A percentile compares a stretch with the other conserved stretches of the same genome.
phyloP scores from a whole-genome alignment of 2,329 filamentous ascomycete species.

The Ciborinia camelliae region DNA sequence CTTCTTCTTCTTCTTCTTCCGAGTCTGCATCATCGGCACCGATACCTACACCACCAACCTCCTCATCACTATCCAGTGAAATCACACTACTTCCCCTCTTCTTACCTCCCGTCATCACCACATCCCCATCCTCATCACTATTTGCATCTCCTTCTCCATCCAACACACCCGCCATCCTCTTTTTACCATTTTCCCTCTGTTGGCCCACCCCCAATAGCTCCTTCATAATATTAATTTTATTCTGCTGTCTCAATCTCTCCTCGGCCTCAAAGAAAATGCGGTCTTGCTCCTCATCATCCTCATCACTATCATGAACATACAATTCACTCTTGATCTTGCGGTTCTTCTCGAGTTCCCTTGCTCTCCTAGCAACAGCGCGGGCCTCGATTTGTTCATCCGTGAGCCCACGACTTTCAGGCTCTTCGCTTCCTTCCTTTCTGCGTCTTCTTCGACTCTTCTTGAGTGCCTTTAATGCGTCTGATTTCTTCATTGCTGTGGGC shows the following conservation, averaged over 20 bases:
- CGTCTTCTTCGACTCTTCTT: constrained; percentile 55
- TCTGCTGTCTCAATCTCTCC: constrained; percentile 58
- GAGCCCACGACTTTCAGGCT: constrained; percentile 43
- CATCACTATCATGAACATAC: constrained; percentile 79
- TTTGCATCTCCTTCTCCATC: constrained; percentile 27
- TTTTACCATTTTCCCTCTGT: constrained; percentile 23
- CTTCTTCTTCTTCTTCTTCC: constrained; percentile 38
- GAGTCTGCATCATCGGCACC: constrained; percentile 25
- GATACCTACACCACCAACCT: constrained; percentile 10
- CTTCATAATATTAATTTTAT: constrained; percentile 34
- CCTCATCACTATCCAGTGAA: constrained; percentile 36
- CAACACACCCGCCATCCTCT: constrained; percentile 24
- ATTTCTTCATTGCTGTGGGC: constrained; percentile 54
- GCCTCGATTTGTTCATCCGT: constrained; percentile 62
- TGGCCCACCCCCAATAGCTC: constrained; percentile 31
- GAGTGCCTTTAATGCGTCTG: constrained; percentile 53
- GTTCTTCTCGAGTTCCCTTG: constrained; percentile 72
- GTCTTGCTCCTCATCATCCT: constrained; percentile 77
- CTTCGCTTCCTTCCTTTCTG: constrained; percentile 39
- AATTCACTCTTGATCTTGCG: constrained; percentile 79
- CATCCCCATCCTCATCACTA: constrained; percentile 37
- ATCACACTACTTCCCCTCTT: constrained; percentile 23
- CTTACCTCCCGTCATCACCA: constrained; percentile 19
- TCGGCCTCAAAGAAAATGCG: constrained; percentile 75
- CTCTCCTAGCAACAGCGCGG: constrained; percentile 55